Percentiles rank a stretch among this genome's conserved stretches.
These are phyloP conservation scores for Blastomyces silverae DNA, from an alignment of 2,329 filamentous ascomycete genomes.

Conservation along the genomic window DNA sequence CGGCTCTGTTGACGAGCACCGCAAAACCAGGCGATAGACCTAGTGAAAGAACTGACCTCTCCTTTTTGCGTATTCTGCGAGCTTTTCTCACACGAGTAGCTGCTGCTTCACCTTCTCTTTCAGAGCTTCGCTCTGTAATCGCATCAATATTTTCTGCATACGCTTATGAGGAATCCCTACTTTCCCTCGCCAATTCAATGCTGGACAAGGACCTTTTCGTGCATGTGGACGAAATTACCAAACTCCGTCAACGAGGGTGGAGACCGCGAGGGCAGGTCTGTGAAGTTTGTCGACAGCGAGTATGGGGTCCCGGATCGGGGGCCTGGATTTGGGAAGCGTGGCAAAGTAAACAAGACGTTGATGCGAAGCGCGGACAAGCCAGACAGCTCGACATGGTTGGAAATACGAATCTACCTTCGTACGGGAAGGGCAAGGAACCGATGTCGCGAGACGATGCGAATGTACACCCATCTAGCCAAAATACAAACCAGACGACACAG, in stretches of 20 bases:
- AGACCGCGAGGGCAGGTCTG: constrained; percentile 78
- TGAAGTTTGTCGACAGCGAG: constrained; percentile 71
- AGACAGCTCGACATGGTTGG: constrained; percentile 28
- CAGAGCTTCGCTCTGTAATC: constrained; percentile 78
- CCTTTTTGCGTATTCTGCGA: constrained; percentile 81
- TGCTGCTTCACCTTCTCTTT: constrained; percentile 72
- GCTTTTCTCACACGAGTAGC: constrained; percentile 82
- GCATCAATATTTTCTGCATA: constrained; percentile 91
- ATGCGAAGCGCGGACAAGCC: constrained; percentile 28
- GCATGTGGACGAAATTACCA: constrained; percentile 67
- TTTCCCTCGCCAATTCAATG: constrained; percentile 75
- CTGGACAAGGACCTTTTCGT: constrained; percentile 84
- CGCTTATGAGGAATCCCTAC: constrained; percentile 85
- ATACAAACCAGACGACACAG: neutral
- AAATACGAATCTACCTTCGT: constrained; percentile 26
- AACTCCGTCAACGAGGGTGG: constrained; percentile 79
- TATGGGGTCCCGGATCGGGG: constrained; percentile 84
- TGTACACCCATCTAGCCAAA: constrained; percentile 7
- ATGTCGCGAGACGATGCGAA: constrained; percentile 2
- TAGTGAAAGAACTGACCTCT: constrained; percentile 50
- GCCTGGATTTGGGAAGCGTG: constrained; percentile 72
- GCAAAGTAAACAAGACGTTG: constrained; percentile 53
- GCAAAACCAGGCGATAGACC: constrained; percentile 28
- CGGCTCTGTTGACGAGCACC: constrained; percentile 65
- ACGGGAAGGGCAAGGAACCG: constrained; percentile 37